These are phyloP conservation scores for Pulveroboletus ravenelii DNA, from an alignment of 768 basidiomycete genomes.

Conservation along the genomic window DNA sequence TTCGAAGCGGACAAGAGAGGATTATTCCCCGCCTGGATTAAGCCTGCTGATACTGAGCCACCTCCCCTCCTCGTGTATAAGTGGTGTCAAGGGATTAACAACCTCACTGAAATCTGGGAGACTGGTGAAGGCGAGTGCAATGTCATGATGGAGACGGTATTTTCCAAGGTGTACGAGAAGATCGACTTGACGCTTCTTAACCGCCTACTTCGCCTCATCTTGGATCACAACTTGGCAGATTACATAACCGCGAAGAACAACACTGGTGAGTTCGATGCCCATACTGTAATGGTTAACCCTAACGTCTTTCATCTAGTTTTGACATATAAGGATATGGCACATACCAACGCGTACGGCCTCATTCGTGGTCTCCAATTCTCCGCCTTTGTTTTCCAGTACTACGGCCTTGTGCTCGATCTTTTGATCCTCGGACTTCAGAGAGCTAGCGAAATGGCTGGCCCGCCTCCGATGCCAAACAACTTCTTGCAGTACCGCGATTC, in stretches of 20 bases:
- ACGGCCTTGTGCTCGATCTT: constrained; percentile 92
- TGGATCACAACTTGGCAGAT: constrained; percentile 98
- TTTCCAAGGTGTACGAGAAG: constrained; percentile 99
- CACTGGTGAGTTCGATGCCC: constrained; percentile 44
- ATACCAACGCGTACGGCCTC: constrained; percentile 94
- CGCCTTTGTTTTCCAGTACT: constrained; percentile 98
- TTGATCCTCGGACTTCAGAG: constrained; percentile 96
- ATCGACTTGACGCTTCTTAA: constrained; percentile 95
- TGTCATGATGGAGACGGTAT: constrained; percentile 97
- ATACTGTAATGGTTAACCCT: background rate
- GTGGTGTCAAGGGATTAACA: constrained; percentile 99
- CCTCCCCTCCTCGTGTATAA: constrained; percentile 97
- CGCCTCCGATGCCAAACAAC: constrained; percentile 95
- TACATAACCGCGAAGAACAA: constrained; percentile 99
- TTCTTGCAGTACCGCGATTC: constrained; percentile 97
- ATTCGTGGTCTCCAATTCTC: constrained; percentile 99
- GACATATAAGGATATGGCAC: constrained; percentile 98
- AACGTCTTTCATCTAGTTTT: constrained; percentile 40
- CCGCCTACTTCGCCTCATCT: constrained; percentile 89
- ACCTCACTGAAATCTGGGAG: constrained; percentile 97
- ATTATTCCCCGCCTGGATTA: constrained; percentile 98
- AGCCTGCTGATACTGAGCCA: constrained; percentile 95
- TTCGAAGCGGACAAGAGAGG: constrained; percentile 99
- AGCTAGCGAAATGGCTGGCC: constrained; percentile 98
- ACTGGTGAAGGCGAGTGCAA: constrained; percentile 97